Percentiles rank a stretch among this genome's conserved stretches.
Evolutionary conservation across 179 eudicot species (phyloP).

Genomic region (Beta macrorhiza): DNA sequence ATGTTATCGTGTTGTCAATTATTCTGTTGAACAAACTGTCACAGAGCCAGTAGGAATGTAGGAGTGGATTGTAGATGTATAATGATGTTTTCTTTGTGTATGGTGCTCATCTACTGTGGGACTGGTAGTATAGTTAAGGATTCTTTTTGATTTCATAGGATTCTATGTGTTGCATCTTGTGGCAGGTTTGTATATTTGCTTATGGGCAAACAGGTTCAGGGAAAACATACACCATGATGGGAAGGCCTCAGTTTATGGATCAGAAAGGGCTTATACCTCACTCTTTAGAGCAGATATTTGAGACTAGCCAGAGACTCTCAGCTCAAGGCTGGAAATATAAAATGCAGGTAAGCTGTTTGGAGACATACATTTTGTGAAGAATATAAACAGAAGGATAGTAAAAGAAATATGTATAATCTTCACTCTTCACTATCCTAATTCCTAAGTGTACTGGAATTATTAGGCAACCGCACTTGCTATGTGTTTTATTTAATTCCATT

Average conservation of each 20-base stretch:
- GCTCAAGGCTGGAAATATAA: slow-evolving; percentile 74
- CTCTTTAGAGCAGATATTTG: slow-evolving; percentile 69
- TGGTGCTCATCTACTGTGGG: not conserved
- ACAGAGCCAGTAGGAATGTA: not conserved
- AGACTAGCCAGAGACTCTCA: slow-evolving; percentile 58
- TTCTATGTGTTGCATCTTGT: not conserved
- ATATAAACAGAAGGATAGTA: not conserved
- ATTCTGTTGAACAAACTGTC: not conserved
- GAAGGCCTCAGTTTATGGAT: slow-evolving; percentile 54
- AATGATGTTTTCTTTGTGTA: not conserved
- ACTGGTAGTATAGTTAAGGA: not conserved
- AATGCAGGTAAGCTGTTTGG: slow-evolving; percentile 54
- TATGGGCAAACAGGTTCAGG: slow-evolving; percentile 90
- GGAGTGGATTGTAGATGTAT: not conserved
- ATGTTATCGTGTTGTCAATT: not conserved
- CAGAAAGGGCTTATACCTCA: slow-evolving; percentile 83
- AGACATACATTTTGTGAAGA: not conserved
- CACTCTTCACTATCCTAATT: not conserved
- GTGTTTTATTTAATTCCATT: not conserved
- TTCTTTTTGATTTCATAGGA: not conserved
- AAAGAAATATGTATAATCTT: not conserved
- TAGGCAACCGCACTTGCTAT: not conserved
- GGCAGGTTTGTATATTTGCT: slow-evolving; percentile 82
- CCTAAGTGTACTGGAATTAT: not conserved
- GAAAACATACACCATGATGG: slow-evolving; percentile 87